Evolutionary conservation across 371 early-diverging fungal species (phyloP).

Genomic region (Mucor irregularis): DNA sequence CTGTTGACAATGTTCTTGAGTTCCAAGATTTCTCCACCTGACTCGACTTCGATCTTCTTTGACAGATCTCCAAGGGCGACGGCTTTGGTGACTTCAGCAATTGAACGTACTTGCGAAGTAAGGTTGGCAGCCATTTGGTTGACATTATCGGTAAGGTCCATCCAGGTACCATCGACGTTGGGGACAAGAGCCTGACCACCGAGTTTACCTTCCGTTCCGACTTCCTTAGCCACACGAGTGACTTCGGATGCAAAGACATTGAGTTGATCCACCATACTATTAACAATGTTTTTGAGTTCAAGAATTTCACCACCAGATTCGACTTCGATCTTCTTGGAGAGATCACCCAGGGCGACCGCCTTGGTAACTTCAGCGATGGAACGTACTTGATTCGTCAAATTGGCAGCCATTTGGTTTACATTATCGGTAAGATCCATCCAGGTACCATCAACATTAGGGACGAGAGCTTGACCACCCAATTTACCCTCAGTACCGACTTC

Average conservation of each 20-base stretch:
- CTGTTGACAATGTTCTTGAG: slow-evolving; percentile 45
- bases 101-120: slow-evolving; percentile 44
- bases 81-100: slow-evolving; percentile 39
- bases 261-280: slow-evolving; percentile 52
- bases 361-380: slow-evolving; percentile 48
- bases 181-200: slow-evolving; percentile 37
- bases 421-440: slow-evolving; percentile 55
- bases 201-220: slow-evolving; percentile 34
- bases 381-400: slow-evolving; percentile 44
- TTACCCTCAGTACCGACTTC: slow-evolving; percentile 41
- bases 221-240: slow-evolving; percentile 31
- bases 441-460: slow-evolving; percentile 47
- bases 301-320: slow-evolving; percentile 58
- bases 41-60: slow-evolving; percentile 32
- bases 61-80: slow-evolving; percentile 43
- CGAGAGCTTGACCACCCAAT: slow-evolving; percentile 46
- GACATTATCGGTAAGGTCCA: slow-evolving; percentile 41
- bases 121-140: slow-evolving; percentile 43
- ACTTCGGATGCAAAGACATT: slow-evolving; percentile 38
- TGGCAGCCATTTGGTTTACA: slow-evolving; percentile 41
- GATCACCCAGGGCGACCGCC: slow-evolving; percentile 27
- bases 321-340: slow-evolving; percentile 59
- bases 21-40: slow-evolving; percentile 45
- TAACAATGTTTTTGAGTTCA: slow-evolving; percentile 65
- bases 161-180: slow-evolving; percentile 45